Percentiles rank a stretch among this genome's conserved stretches.
These are phyloP conservation scores for Ophiostoma australiae DNA, from an alignment of 2,329 filamentous ascomycete genomes.

Conservation along the genomic window DNA sequence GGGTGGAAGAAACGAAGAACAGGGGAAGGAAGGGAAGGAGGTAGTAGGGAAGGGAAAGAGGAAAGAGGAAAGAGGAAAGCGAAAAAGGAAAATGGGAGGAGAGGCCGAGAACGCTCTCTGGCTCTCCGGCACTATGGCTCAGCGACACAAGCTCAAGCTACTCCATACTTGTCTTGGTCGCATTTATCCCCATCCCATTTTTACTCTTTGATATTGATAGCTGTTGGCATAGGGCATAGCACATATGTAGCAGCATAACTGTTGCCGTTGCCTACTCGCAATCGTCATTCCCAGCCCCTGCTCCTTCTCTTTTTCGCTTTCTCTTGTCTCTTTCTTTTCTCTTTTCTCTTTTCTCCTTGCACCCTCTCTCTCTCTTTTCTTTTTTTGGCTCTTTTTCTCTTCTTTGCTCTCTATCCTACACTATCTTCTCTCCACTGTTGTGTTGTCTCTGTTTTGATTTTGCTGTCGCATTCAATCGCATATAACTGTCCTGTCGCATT, in stretches of 20 bases:
- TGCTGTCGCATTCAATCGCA: not conserved
- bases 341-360: not conserved
- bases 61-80: not conserved
- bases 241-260: not conserved
- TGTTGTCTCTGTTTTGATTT: not conserved
- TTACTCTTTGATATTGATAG: not conserved
- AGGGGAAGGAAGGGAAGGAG: not conserved
- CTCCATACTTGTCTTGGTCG: constrained; percentile 14
- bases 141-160: not conserved
- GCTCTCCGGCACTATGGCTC: not conserved
- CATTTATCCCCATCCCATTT: constrained; percentile 5
- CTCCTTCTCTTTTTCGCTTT: constrained; percentile 14
- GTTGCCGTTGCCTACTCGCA: constrained; percentile 1
- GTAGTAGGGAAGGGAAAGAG: not conserved
- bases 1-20: not conserved
- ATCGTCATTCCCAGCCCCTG: constrained; percentile 12
- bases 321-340: constrained; percentile 13
- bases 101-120: not conserved
- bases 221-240: not conserved
- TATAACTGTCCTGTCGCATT: not conserved
- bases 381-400: not conserved
- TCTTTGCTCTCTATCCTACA: not conserved
- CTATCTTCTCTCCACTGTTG: not conserved
- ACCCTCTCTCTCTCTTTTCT: not conserved
- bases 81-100: too few relatives aligned